Conservation (phyloP, 805 yeast genomes). For the Starmerella apicola region DNA sequence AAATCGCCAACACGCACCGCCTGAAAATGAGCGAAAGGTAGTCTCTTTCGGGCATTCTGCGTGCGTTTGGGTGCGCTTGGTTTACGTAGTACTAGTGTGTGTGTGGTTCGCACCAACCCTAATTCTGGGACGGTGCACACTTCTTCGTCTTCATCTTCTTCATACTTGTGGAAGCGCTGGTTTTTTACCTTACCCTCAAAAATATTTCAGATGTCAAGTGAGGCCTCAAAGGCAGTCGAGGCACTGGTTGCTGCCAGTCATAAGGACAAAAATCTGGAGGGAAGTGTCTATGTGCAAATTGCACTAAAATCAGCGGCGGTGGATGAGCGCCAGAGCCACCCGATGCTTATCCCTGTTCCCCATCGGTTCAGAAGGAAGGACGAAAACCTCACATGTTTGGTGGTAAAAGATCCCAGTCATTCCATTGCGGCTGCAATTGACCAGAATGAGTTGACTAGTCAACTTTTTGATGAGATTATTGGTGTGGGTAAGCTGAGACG, state of each 20-base stretch:
- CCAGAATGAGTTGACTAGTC: background rate
- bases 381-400: constrained; percentile 18
- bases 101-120: too few relatives aligned
- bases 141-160: too few relatives aligned
- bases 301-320: constrained; percentile 12
- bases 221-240: constrained; percentile 4
- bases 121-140: too few relatives aligned
- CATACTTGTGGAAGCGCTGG: too few relatives aligned
- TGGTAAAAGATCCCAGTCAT: constrained; percentile 20
- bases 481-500: constrained; percentile 23
- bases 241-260: constrained; percentile 16
- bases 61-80: too few relatives aligned
- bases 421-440: constrained; percentile 7
- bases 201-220: too few relatives aligned
- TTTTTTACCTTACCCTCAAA: too few relatives aligned
- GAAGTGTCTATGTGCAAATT: constrained; percentile 19
- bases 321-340: constrained; percentile 12
- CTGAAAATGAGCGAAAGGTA: constrained; percentile 20
- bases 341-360: constrained; percentile 19
- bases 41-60: too few relatives aligned
- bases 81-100: too few relatives aligned
- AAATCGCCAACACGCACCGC: constrained; percentile 23
- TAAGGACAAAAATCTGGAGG: constrained; percentile 13
- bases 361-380: constrained; percentile 16
- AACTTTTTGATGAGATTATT: constrained; percentile 21